These are phyloP conservation scores for Cladophialophora yegresii DNA, from an alignment of 2,329 filamentous ascomycete genomes.

Conservation along the genomic window DNA sequence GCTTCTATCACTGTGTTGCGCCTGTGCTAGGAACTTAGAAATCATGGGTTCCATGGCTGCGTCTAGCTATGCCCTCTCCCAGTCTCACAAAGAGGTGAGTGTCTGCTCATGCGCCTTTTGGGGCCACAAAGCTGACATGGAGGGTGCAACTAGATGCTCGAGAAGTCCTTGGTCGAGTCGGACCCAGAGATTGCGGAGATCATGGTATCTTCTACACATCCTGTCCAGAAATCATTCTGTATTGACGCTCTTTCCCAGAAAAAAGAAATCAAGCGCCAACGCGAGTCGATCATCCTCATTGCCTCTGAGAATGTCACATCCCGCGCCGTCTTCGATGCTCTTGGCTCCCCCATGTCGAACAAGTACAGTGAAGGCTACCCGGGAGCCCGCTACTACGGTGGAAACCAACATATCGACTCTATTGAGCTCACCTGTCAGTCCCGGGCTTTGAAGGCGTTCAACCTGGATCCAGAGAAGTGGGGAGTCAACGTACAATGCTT, in stretches of 20 bases:
- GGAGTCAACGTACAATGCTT: slow-evolving; percentile 93
- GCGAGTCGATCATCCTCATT: slow-evolving; percentile 97
- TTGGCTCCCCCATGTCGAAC: slow-evolving; percentile 95
- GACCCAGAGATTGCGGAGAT: slow-evolving; percentile 95
- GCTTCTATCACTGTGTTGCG: neutral
- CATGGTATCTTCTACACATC: slow-evolving; percentile 67
- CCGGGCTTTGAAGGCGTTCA: slow-evolving; percentile 84
- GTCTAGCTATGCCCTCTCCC: slow-evolving; percentile 63
- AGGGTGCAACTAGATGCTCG: slow-evolving; percentile 70
- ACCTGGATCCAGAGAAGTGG: slow-evolving; percentile 82
- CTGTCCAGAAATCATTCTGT: slow-evolving; percentile 1
- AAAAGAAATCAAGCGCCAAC: slow-evolving; percentile 92
- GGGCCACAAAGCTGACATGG: slow-evolving; percentile 15
- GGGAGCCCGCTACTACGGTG: slow-evolving; percentile 92
- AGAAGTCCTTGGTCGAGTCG: slow-evolving; percentile 86
- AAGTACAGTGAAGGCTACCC: slow-evolving; percentile 99
- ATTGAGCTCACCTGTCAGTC: slow-evolving; percentile 87
- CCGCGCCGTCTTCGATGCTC: slow-evolving; percentile 84
- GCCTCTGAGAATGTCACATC: slow-evolving; percentile 96
- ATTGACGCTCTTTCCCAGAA: slow-evolving; percentile 15
- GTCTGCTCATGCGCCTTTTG: neutral
- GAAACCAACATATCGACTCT: slow-evolving; percentile 93
- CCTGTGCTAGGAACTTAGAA: neutral
- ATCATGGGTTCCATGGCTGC: slow-evolving; percentile 41
- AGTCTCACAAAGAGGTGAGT: slow-evolving; percentile 67